These are phyloP conservation scores for Sabuloglossum arenarium DNA, from an alignment of 495 filamentous ascomycete genomes.

Conservation along the genomic window DNA sequence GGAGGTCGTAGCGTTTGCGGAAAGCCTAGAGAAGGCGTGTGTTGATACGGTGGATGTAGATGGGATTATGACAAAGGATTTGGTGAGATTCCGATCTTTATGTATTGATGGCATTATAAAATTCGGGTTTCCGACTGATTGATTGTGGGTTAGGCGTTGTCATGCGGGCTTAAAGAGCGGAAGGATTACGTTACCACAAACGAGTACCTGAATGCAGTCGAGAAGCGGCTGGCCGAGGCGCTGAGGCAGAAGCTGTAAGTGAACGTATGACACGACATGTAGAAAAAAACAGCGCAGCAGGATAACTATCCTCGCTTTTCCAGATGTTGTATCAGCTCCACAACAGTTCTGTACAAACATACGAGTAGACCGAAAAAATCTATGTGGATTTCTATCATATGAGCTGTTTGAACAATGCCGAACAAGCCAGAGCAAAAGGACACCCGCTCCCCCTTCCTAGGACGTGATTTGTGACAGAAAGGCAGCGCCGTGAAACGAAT, in stretches of 20 bases:
- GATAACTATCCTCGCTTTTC: too few relatives aligned
- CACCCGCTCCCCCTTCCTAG: too few relatives aligned
- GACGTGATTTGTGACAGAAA: too few relatives aligned
- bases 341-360: too few relatives aligned
- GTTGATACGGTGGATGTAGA: constrained; percentile 82
- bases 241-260: constrained; percentile 29
- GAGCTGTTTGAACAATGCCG: too few relatives aligned
- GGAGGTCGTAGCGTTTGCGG: constrained; percentile 72
- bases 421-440: too few relatives aligned
- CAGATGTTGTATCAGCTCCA: too few relatives aligned
- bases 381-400: too few relatives aligned
- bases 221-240: constrained; percentile 54
- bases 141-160: constrained; percentile 31
- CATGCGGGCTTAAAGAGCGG: constrained; percentile 66
- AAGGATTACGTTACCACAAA: constrained; percentile 72
- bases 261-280: background rate
- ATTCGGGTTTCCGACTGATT: background rate
- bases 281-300: too few relatives aligned
- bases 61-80: constrained; percentile 96
- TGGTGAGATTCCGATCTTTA: constrained; percentile 16
- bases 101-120: too few relatives aligned
- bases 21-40: constrained; percentile 84
- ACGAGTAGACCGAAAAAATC: too few relatives aligned
- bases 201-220: constrained; percentile 77
- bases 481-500: too few relatives aligned